phyloP scores from a whole-genome alignment of 495 filamentous ascomycete genomes.

The Talaromyces borbonicus region DNA sequence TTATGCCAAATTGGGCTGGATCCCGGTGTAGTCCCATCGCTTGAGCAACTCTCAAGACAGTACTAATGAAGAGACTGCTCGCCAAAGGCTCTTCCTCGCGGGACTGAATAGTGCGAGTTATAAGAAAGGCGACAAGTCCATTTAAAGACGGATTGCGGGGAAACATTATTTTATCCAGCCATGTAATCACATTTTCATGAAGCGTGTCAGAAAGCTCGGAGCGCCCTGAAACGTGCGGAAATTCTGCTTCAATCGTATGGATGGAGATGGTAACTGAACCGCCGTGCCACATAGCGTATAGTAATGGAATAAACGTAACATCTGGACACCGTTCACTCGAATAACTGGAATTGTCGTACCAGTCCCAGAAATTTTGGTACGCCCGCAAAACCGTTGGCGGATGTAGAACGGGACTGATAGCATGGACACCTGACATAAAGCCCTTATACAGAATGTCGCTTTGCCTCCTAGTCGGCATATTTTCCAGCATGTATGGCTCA shows the following conservation, averaged over 20 bases:
- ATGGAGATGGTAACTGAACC: constrained; percentile 38
- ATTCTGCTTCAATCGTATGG: constrained; percentile 34
- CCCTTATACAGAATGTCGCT: constrained; percentile 38
- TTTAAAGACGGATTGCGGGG: constrained; percentile 37
- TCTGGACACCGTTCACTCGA: constrained; percentile 34
- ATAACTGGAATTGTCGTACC: constrained; percentile 37
- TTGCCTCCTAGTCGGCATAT: constrained; percentile 35
- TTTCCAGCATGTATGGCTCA: constrained; percentile 36
- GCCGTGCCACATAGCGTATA: constrained; percentile 41
- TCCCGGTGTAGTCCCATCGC: constrained; percentile 67
- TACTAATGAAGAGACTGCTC: constrained; percentile 41
- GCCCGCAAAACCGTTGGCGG: constrained; percentile 33
- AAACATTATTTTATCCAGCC: constrained; percentile 35
- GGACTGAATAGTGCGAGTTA: constrained; percentile 36
- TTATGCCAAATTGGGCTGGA: constrained; percentile 54
- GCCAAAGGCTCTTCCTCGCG: constrained; percentile 40
- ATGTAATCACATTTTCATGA: constrained; percentile 31
- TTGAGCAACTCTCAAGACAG: constrained; percentile 56
- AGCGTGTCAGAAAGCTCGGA: constrained; percentile 28
- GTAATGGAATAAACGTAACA: constrained; percentile 34
- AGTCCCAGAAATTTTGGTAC: constrained; percentile 38
- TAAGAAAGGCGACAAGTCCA: constrained; percentile 34
- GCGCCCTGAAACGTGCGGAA: constrained; percentile 23
- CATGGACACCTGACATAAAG: constrained; percentile 39
- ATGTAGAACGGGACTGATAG: constrained; percentile 35